Evolutionary conservation across 1,284 basidiomycete species (phyloP).

Genomic region (Somion occarium): DNA sequence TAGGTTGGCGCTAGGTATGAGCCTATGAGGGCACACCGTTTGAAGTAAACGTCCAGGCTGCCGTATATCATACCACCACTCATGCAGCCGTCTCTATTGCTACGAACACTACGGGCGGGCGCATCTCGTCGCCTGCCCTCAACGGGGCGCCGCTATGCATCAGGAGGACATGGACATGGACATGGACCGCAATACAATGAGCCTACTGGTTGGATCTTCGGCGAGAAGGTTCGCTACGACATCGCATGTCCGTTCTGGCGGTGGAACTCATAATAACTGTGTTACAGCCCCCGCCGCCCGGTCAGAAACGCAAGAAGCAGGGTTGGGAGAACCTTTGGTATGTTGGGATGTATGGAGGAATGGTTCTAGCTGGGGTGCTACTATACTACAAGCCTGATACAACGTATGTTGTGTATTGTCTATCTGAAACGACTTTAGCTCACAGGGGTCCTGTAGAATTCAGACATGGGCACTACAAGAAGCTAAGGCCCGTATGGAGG

Average conservation of each 20-base stretch:
- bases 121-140: constrained; percentile 16
- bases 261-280: background rate
- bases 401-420: constrained; percentile 57
- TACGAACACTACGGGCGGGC: constrained; percentile 26
- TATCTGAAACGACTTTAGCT: background rate
- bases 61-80: constrained; percentile 8
- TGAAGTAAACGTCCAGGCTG: background rate
- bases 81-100: constrained; percentile 32
- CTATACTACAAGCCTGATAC: constrained; percentile 96
- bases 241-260: background rate
- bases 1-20: no score
- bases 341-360: constrained; percentile 85
- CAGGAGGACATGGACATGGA: constrained; percentile 64
- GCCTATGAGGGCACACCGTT: no score
- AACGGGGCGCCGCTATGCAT: constrained; percentile 45
- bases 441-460: constrained; percentile 47
- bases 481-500: constrained; percentile 85
- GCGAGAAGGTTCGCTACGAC: constrained; percentile 69
- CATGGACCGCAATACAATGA: constrained; percentile 77
- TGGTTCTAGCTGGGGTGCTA: constrained; percentile 73
- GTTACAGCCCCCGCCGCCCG: constrained; percentile 64
- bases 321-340: constrained; percentile 90
- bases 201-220: constrained; percentile 83
- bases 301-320: constrained; percentile 82
- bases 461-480: constrained; percentile 88